Conservation (phyloP, 208 protist species). For the Paratrypanosoma confusum region DNA sequence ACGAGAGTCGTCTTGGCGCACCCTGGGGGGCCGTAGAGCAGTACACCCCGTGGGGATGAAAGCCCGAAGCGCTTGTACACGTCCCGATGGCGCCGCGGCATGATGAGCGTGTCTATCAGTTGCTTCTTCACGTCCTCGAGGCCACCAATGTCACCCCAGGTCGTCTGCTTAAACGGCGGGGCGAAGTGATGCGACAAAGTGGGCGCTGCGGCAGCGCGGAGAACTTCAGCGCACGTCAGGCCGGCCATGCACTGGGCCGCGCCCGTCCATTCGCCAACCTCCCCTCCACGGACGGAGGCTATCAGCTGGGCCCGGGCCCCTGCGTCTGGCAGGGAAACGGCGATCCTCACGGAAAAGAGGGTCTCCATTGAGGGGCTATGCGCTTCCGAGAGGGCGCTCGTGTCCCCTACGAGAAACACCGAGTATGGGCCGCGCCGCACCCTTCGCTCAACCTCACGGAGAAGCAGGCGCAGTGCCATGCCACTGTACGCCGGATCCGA, state of each 20-base stretch:
- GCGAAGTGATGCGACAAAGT: slow-evolving; percentile 3
- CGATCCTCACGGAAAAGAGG: slow-evolving; percentile 32
- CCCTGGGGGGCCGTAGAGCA: slow-evolving; percentile 93
- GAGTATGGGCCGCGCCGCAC: no score
- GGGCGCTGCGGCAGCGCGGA: slow-evolving; percentile 19
- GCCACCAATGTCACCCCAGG: slow-evolving; percentile 99
- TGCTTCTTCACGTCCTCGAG: slow-evolving; percentile 96
- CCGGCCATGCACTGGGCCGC: slow-evolving; percentile 52
- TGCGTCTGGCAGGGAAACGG: slow-evolving; percentile 24
- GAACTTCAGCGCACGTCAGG: slow-evolving; percentile 31
- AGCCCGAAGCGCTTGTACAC: slow-evolving; percentile 98
- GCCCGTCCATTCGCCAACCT: slow-evolving; percentile 3
- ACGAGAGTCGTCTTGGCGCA: slow-evolving; percentile 92
- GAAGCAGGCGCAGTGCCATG: slow-evolving; percentile 18
- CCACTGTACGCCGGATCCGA: no score
- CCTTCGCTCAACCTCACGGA: slow-evolving; percentile 12
- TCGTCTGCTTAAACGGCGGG: slow-evolving; percentile 48
- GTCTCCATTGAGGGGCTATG: no score
- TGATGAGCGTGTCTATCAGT: slow-evolving; percentile 97
- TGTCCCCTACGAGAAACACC: no score
- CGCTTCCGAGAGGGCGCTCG: no score
- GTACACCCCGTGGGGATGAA: slow-evolving; percentile 84
- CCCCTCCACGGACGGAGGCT: slow-evolving; percentile 28
- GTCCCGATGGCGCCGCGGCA: slow-evolving; percentile 97
- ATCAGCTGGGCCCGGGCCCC: slow-evolving; percentile 36